These are phyloP conservation scores for Thraustochytrium sp. DNA, from an alignment of 352 stramenopile genomes.

Conservation along the genomic window DNA sequence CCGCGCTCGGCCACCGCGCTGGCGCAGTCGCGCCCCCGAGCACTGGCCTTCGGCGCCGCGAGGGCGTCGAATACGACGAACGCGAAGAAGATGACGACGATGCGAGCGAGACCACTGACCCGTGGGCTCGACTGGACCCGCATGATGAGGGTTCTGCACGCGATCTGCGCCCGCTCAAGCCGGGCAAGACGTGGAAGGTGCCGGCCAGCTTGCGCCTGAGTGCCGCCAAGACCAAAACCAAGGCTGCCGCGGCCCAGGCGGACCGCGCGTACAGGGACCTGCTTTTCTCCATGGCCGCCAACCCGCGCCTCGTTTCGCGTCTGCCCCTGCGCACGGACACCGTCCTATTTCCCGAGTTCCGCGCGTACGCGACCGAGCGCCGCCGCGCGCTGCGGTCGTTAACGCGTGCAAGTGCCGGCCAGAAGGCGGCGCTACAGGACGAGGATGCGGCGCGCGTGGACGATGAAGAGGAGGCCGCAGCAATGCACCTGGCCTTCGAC, in stretches of 20 bases:
- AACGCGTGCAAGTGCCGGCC: no score
- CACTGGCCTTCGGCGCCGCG: not conserved
- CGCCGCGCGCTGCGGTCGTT: not conserved
- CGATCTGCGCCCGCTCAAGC: not conserved
- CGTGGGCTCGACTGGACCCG: not conserved
- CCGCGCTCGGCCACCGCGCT: not conserved
- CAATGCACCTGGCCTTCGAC: slow-evolving; percentile 15
- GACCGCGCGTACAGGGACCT: not conserved
- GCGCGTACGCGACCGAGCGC: not conserved
- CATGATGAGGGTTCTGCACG: not conserved
- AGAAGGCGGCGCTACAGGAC: no score
- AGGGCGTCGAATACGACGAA: not conserved
- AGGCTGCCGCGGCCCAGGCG: not conserved
- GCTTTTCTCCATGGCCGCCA: not conserved
- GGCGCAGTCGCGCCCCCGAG: not conserved
- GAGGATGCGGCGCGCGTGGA: not conserved
- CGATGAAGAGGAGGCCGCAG: not conserved
- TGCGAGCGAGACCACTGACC: not conserved
- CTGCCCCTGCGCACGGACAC: not conserved
- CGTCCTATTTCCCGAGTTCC: slow-evolving; percentile 28
- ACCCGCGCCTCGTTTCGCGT: not conserved
- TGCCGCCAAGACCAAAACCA: no score
- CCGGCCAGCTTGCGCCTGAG: not conserved
- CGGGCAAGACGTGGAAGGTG: not conserved
- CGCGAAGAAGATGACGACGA: not conserved